phyloP scores from a whole-genome alignment of 169 alveolate genomes.

The Theileria sp. region DNA sequence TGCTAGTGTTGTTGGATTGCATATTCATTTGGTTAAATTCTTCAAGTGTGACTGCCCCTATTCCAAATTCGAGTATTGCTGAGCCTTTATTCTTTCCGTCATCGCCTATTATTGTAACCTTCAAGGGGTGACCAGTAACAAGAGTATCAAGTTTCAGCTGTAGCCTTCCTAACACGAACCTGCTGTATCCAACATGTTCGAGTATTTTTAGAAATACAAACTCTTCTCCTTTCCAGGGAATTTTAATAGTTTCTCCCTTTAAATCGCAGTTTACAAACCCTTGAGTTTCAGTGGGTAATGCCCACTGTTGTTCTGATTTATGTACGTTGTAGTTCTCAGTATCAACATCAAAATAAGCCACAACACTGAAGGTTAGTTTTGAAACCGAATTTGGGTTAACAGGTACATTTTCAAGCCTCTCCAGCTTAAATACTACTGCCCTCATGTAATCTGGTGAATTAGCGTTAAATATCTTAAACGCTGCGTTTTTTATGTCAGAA shows the following conservation, averaged over 20 bases:
- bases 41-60: slow-evolving; percentile 52
- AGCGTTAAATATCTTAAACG: slow-evolving; percentile 34
- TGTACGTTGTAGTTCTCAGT: slow-evolving; percentile 68
- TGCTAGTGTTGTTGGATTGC: slow-evolving; percentile 24
- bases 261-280: slow-evolving; percentile 69
- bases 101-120: slow-evolving; percentile 74
- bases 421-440: slow-evolving; percentile 63
- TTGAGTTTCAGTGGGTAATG: slow-evolving; percentile 41
- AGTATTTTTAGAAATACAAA: slow-evolving; percentile 69
- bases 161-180: slow-evolving; percentile 70
- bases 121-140: slow-evolving; percentile 69
- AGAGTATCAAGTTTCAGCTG: slow-evolving; percentile 70
- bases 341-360: slow-evolving; percentile 69
- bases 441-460: slow-evolving; percentile 28
- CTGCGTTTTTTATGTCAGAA: slow-evolving; percentile 24
- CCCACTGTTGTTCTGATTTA: slow-evolving; percentile 63
- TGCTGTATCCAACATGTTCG: slow-evolving; percentile 66
- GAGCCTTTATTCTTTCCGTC: slow-evolving; percentile 65
- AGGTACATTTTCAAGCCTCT: slow-evolving; percentile 73
- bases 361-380: slow-evolving; percentile 66
- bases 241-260: slow-evolving; percentile 66
- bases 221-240: slow-evolving; percentile 72
- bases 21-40: slow-evolving; percentile 62
- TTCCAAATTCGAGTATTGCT: slow-evolving; percentile 67
- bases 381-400: slow-evolving; percentile 33